A percentile compares a stretch with the other conserved stretches of the same genome.
Evolutionary conservation across 2,329 filamentous ascomycete genomes (phyloP).

Genomic region (Corniculantispora saksenae): DNA sequence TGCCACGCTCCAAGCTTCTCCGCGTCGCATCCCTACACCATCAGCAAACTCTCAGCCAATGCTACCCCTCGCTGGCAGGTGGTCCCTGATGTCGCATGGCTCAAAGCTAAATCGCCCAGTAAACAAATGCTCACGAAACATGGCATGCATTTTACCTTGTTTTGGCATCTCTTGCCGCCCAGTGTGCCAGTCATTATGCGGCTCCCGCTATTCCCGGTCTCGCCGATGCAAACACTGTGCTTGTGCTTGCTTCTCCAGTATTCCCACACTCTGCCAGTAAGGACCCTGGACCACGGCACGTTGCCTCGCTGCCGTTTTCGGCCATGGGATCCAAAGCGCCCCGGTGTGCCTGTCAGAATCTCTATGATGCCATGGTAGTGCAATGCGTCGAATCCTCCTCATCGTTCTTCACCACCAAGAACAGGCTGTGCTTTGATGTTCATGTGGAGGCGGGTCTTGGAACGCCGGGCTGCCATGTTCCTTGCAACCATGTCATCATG

Average conservation of each 20-base stretch:
- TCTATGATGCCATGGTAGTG: neutral
- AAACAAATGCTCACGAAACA: neutral
- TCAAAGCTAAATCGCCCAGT: neutral
- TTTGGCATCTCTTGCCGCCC: neutral
- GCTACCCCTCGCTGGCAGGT: neutral
- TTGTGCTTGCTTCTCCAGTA: neutral
- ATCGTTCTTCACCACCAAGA: neutral
- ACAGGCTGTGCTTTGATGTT: neutral
- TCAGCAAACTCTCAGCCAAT: neutral
- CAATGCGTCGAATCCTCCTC: neutral
- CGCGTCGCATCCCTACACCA: neutral
- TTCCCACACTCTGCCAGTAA: neutral
- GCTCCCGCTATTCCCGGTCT: conserved; percentile 5
- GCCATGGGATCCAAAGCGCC: neutral
- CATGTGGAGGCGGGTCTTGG: conserved; percentile 6
- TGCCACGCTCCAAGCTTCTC: neutral
- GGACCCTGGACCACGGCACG: neutral
- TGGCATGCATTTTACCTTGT: neutral
- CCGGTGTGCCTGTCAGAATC: neutral
- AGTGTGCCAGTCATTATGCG: neutral
- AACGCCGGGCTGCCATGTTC: neutral
- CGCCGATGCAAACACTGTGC: neutral
- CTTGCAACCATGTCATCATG: conserved; percentile 4
- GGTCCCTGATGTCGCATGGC: neutral
- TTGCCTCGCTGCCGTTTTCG: neutral